Evolutionary conservation across 805 yeast genomes (phyloP), one percentile per base, ranked within the genome.

Genomic region (Saturnispora dispora): DNA sequence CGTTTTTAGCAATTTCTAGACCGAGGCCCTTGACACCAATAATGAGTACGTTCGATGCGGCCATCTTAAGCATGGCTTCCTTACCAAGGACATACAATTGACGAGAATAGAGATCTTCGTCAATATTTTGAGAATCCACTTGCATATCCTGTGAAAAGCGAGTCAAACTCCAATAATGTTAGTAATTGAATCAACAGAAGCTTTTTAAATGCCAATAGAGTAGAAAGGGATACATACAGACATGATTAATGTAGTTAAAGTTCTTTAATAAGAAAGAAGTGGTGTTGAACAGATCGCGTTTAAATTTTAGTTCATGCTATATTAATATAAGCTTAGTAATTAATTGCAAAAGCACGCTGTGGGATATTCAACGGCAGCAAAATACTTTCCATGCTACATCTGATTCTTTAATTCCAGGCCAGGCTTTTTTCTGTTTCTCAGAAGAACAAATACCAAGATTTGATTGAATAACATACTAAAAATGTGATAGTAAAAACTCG

Each of bases 41-140:
- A 46, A 93, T 76, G 47, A 93, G 77, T n/a, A 93, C 96, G 60
- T 86, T 88, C 25, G 98, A 89, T 58, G 79, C 76, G 62, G 90
- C 96, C 97, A 93, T 87, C 68, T 88, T 87, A 60, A 90, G 74
- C 99, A 93, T 93, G 48, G 99, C 99, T 58, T 93, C 99, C 62
- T 88, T 89, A 55, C 99, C 99, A 57, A 93, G 71, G 48, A 93
- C 99, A 62, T 91, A 88, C 68, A 93, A 79, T 72, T 93, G 99
- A 68, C 99, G 88, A 39, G 98, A 90, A 76, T 93, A 93, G 59
- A 93, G 77, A 53, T 95, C 77, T 74, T 93, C 99, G 66, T 93
- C 99, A 62, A 93, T 91, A 54, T 80, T 76, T 43, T 57, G 60
- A 7, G 71, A 60, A 56, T 73, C 77, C 11, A 73, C 59, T 61